Evolutionary conservation across 768 basidiomycete genomes (phyloP).

Genomic region (Lactarius hatsudake): DNA sequence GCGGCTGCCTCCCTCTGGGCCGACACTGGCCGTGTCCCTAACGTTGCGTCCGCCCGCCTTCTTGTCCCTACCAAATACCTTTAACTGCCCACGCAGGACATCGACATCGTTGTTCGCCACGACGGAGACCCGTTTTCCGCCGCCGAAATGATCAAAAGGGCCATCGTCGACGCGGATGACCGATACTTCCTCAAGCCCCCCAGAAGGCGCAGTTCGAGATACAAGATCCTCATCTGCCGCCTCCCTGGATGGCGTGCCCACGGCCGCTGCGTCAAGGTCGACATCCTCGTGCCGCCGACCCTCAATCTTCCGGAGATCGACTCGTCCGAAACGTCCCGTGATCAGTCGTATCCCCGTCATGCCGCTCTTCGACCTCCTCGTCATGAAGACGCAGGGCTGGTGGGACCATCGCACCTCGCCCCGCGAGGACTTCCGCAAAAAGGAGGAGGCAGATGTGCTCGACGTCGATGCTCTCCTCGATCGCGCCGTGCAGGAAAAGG

Average conservation of each 20-base stretch:
- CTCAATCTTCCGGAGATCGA: slow-evolving; percentile 4
- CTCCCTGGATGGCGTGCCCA: slow-evolving; percentile 2
- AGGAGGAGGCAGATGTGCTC: background rate
- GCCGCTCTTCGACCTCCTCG: slow-evolving; percentile 11
- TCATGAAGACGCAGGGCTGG: slow-evolving; percentile 22
- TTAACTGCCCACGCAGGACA: background rate
- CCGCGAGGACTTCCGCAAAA: background rate
- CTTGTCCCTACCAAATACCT: background rate
- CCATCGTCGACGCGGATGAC: background rate
- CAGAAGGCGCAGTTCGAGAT: background rate
- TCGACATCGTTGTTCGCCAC: slow-evolving; percentile 4
- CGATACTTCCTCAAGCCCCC: slow-evolving; percentile 15
- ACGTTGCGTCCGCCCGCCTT: background rate
- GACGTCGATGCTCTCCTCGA: slow-evolving; percentile 13
- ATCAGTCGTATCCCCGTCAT: slow-evolving; percentile 11
- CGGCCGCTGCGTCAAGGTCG: slow-evolving; percentile 7
- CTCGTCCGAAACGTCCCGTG: background rate
- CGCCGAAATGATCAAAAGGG: slow-evolving; percentile 1
- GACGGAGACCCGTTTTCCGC: background rate
- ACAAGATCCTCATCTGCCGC: slow-evolving; percentile 5
- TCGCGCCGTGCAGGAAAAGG: background rate
- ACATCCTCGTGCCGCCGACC: slow-evolving; percentile 13
- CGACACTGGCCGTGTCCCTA: slow-evolving; percentile 8
- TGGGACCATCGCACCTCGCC: background rate
- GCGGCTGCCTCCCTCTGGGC: slow-evolving; percentile 13